Base-by-base conservation (phyloP, 192 early-diverging fungal species). In the Gonapodya sp. region DNA sequence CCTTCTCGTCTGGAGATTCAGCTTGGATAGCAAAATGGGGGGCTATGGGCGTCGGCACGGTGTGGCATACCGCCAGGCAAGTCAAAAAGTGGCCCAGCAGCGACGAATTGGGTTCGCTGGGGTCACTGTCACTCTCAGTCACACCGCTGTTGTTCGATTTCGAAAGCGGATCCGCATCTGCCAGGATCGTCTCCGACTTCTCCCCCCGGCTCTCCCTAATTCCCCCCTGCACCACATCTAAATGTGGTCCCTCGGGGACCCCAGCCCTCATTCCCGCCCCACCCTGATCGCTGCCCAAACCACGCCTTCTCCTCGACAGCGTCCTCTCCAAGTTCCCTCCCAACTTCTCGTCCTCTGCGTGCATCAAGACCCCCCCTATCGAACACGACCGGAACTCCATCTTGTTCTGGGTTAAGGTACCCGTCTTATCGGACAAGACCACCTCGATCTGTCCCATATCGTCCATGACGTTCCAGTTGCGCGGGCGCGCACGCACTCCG, bases 321-420 rank as follows among this genome's bases (percentile, higher is more conserved):
- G 46, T 64, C 24, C 46, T 8, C 8, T 8, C 8, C 46, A 64
- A 8, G 8, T 8, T 64, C 8, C 46, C 46, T 24, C 8, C 46
- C 46, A 64, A 24, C 8, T 64, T 64, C 24, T 8, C 8, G 46
- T 64, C 46, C 8, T 64, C 46, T 8, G 46, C 46, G 24, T 64
- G 46, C 8, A 64, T 8, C 8, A 93, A 86, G 18, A 91, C 86
- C 18, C 96, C 97, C 35, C 92, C 91, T 74, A 96, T 95, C 0
- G 94, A 93, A 85, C 96, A 97, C 83, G 94, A 93, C 73, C 93
- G 92, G 81, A 96, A 97, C 85, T 94, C 94, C 97, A 99, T 99
- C 2, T 96, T 91, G 83, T 99, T 99, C 82, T 95, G 93, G 0
- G 97, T 99, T 46, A 99, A 84, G 0, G 97, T 99, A 14, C 97